Base-by-base conservation (phyloP, 345 rosid species). In the Abelmoschus esculentus region DNA sequence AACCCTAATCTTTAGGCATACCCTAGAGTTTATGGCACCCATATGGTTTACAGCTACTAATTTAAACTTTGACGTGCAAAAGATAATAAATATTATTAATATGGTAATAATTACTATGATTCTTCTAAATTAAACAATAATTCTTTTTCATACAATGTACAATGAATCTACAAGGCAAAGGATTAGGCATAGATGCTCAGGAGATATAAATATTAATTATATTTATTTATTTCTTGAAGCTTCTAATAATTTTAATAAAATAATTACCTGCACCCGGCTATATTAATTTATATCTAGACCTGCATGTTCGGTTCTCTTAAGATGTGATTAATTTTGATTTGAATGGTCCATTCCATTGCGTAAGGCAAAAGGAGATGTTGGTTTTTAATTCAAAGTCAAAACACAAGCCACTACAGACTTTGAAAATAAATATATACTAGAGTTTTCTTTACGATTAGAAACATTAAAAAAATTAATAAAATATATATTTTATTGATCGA, bases 31-130 rank as follows among this genome's bases (percentile, higher is more conserved):
- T 7, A 36, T 28, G 26, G 66, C 47, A 36, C 66, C 47, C 28
- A 61, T 61, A 61, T 61, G 66, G 66, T 8, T 61, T 46, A 38
- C 66, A 61, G 49, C 66, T 38, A 29, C 17, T 61, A 61, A 61
- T 61, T 36, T 38, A 9, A 36, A 8, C 49, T 61, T 4, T 34
- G 29, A 61, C 3, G 29, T 17, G 7, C 47, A 17, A 28, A 34
- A 34, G 38, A 34, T 34, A 34, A 4, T 34, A 34, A 6, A 36
- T 17, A n/a, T n/a, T 40, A 17, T 36, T 15, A 34, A 60, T 7
- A 8, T 22, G 29, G 49, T 15, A 7, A 36, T 0, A 14, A 1
- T 15, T 6, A 61, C 49, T 9, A 6, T 29, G 19, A 38, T 17
- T 62, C 28, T 8, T 36, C 3, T 8, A 38, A 40, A 18, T 42